Percentiles rank a stretch among this genome's conserved stretches.
Conservation (phyloP, 345 rosid genomes). For the Salix caprea region DNA sequence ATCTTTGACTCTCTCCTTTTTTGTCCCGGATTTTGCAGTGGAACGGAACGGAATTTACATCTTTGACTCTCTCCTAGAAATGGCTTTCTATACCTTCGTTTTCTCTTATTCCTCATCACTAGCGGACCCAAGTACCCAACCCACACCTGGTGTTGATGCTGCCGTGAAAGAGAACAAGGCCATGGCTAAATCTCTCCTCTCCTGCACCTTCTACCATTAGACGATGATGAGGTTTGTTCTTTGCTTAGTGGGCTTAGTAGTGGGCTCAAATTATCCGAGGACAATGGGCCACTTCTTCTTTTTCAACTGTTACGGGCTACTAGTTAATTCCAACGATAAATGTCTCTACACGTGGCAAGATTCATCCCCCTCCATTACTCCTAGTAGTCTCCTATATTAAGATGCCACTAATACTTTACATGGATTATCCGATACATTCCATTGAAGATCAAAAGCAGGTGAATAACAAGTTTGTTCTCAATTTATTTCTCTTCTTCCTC, state of each 20-base stretch:
- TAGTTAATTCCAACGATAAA: not conserved
- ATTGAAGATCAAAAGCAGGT: not conserved
- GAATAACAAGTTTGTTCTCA: not conserved
- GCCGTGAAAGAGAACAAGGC: not conserved
- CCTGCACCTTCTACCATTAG: not conserved
- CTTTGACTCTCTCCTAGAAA: constrained; percentile 91
- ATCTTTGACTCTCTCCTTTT: too few relatives aligned
- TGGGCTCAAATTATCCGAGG: not conserved
- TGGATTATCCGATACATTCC: not conserved
- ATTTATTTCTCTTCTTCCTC: not conserved
- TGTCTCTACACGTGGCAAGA: not conserved
- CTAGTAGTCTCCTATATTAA: too few relatives aligned
- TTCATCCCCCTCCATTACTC: too few relatives aligned
- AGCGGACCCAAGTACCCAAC: constrained; percentile 22
- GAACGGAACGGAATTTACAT: too few relatives aligned
- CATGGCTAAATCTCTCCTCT: not conserved
- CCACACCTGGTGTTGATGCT: not conserved
- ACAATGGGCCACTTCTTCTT: not conserved
- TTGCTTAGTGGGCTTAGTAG: not conserved
- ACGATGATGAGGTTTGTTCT: not conserved
- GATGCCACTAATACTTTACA: too few relatives aligned
- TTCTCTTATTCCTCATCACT: constrained; percentile 46
- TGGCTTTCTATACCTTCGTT: constrained; percentile 53
- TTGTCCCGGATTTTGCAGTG: too few relatives aligned
- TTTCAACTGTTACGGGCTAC: not conserved